A percentile compares a stretch with the other conserved stretches of the same genome.
phyloP scores from a whole-genome alignment of 108 stramenopile species.

The Fragilariopsis cylindrus region DNA sequence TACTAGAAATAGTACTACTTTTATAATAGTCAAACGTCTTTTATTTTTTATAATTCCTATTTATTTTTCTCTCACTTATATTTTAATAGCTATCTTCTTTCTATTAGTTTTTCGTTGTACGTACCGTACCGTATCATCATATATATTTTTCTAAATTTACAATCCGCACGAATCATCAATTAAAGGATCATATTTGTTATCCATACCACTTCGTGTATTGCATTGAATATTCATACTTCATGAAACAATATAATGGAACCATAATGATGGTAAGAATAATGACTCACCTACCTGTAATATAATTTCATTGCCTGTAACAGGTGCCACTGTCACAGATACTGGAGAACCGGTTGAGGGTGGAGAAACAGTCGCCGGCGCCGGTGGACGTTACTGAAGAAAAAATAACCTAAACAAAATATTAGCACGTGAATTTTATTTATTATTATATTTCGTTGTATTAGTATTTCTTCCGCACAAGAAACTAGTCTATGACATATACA shows the following conservation, averaged over 20 bases:
- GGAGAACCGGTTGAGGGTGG: no score
- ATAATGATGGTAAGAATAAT: conserved; percentile 87
- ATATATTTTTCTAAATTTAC: not conserved
- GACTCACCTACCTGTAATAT: conserved; percentile 90
- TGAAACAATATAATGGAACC: conserved; percentile 92
- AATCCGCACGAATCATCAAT: conserved; percentile 15
- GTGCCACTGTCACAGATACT: no score
- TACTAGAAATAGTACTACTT: no score
- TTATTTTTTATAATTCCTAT: not conserved
- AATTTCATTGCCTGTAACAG: conserved; percentile 59
- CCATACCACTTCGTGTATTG: conserved; percentile 82
- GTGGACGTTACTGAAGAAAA: no score
- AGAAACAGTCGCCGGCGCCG: no score
- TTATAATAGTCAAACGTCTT: no score
- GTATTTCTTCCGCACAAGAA: no score
- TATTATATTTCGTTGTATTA: no score
- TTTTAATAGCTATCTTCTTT: no score
- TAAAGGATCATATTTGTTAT: conserved; percentile 7
- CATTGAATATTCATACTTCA: conserved; percentile 90
- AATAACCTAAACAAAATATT: no score
- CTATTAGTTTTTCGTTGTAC: not conserved
- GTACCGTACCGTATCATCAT: not conserved
- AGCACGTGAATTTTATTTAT: no score
- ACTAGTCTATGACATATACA: no score
- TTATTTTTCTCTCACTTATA: not conserved